Percentiles rank a stretch among this genome's conserved stretches.
These are phyloP conservation scores for Xylariales sp. DNA, from an alignment of 2,329 filamentous ascomycete genomes.

Conservation along the genomic window DNA sequence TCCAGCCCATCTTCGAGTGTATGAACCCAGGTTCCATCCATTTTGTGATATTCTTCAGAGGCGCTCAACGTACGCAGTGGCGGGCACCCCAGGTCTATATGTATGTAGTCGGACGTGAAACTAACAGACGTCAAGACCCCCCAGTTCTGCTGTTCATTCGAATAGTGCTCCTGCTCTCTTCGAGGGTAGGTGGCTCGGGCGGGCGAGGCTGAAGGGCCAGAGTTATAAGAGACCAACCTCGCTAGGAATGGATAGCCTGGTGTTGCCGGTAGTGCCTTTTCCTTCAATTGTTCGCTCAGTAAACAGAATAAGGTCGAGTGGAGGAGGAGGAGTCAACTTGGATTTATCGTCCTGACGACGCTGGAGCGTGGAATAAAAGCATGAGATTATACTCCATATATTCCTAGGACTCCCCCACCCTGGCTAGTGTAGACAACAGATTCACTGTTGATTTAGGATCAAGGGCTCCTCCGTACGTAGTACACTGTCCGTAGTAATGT, in stretches of 20 bases:
- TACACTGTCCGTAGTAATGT: conserved; percentile 3
- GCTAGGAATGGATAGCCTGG: conserved; percentile 12
- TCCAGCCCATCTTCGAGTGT: conserved; percentile 34
- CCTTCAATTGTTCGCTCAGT: conserved; percentile 2
- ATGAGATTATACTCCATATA: conserved; percentile 27
- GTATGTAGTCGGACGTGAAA: neutral
- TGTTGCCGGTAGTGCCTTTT: conserved; percentile 9
- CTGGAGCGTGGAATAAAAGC: conserved; percentile 16
- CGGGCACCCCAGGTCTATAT: conserved; percentile 2
- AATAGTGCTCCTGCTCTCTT: neutral
- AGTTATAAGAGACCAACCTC: conserved; percentile 4
- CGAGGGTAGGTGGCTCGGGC: neutral
- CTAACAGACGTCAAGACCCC: neutral
- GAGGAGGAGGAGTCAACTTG: conserved; percentile 14
- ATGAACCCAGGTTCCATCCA: conserved; percentile 39
- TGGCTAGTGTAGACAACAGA: conserved; percentile 18
- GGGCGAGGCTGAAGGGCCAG: conserved; percentile 8
- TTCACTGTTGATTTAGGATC: conserved; percentile 24
- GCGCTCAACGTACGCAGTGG: neutral
- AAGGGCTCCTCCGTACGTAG: neutral
- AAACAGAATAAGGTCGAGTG: conserved; percentile 13
- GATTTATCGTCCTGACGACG: conserved; percentile 6
- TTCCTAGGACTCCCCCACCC: conserved; percentile 21
- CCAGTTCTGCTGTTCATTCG: conserved; percentile 1
- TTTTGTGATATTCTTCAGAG: conserved; percentile 16